Percentiles rank a stretch among this genome's conserved stretches.
phyloP scores from a whole-genome alignment of 2,329 filamentous ascomycete genomes.

The Aspergillus sp. region DNA sequence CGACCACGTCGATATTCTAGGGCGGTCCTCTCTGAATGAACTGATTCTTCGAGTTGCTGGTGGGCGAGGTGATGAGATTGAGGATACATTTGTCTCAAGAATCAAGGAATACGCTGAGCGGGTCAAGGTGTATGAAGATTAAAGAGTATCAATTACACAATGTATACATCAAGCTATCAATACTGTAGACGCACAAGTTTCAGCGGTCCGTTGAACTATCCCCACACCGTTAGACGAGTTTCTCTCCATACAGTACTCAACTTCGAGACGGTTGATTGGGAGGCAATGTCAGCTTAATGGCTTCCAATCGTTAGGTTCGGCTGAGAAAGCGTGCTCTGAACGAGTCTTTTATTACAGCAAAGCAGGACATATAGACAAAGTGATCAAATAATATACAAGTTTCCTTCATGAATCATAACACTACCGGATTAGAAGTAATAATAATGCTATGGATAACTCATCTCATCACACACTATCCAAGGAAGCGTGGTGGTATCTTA shows the following conservation, averaged over 20 bases:
- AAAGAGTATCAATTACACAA: constrained; percentile 27
- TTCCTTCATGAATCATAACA: constrained; percentile 29
- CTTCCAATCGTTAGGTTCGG: background rate
- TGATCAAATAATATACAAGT: constrained; percentile 21
- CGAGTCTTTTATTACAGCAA: background rate
- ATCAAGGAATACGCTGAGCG: constrained; percentile 82
- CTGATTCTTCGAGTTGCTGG: constrained; percentile 84
- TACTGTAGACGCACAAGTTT: background rate
- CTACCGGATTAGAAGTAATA: constrained; percentile 29
- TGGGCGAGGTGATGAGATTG: constrained; percentile 78
- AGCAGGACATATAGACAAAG: constrained; percentile 9
- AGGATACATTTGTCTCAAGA: constrained; percentile 76
- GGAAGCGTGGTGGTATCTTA: background rate
- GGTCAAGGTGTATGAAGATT: constrained; percentile 79
- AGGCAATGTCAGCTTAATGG: background rate
- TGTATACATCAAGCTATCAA: background rate
- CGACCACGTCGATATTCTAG: constrained; percentile 96
- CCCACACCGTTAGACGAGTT: background rate
- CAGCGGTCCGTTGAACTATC: background rate
- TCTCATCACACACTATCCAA: constrained; percentile 14
- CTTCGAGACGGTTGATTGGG: background rate
- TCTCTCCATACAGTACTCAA: no score
- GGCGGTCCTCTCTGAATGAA: constrained; percentile 86
- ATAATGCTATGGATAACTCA: constrained; percentile 23
- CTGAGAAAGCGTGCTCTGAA: background rate